Percentiles rank a stretch among this genome's conserved stretches.
These are phyloP conservation scores for Colletotrichum ledebouriae DNA, from an alignment of 2,329 filamentous ascomycete species.

Conservation along the genomic window DNA sequence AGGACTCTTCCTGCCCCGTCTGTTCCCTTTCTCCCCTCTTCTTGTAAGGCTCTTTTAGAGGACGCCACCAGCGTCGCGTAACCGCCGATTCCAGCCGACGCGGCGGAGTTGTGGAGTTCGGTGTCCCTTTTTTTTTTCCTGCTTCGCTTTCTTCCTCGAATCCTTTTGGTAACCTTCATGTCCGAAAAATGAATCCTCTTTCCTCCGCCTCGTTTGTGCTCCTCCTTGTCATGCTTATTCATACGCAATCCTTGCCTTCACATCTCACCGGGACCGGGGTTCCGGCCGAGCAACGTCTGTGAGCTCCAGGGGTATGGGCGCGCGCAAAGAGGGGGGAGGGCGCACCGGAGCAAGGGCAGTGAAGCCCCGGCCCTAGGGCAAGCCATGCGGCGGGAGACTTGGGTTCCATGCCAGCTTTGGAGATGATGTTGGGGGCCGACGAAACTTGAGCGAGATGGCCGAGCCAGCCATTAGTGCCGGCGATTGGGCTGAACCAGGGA, in stretches of 20 bases:
- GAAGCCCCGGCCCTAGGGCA: slow-evolving; percentile 23
- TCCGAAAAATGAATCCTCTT: background rate
- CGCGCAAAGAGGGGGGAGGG: background rate
- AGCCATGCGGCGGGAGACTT: slow-evolving; percentile 26
- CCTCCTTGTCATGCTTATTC: slow-evolving; percentile 16
- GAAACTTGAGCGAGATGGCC: slow-evolving; percentile 10
- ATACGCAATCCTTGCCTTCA: slow-evolving; percentile 10
- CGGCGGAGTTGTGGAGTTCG: slow-evolving; percentile 2
- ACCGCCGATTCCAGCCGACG: background rate
- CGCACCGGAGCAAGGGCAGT: slow-evolving; percentile 5
- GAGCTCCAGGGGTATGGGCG: background rate
- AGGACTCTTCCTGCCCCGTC: slow-evolving; percentile 2
- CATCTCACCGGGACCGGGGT: slow-evolving; percentile 22
- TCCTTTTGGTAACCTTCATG: too few species aligned
- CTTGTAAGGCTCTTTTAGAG: slow-evolving; percentile 13
- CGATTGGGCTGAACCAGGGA: slow-evolving; percentile 16
- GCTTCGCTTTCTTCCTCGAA: background rate
- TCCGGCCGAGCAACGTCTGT: slow-evolving; percentile 23
- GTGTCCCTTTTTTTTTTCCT: background rate
- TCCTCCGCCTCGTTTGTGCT: slow-evolving; percentile 5
- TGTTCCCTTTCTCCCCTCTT: background rate
- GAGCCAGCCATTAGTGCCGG: slow-evolving; percentile 20
- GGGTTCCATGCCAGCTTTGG: slow-evolving; percentile 12
- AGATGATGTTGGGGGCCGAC: slow-evolving; percentile 29
- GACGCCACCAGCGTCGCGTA: background rate